phyloP scores from a whole-genome alignment of 495 filamentous ascomycete genomes.

The Chaetomium fimeti region DNA sequence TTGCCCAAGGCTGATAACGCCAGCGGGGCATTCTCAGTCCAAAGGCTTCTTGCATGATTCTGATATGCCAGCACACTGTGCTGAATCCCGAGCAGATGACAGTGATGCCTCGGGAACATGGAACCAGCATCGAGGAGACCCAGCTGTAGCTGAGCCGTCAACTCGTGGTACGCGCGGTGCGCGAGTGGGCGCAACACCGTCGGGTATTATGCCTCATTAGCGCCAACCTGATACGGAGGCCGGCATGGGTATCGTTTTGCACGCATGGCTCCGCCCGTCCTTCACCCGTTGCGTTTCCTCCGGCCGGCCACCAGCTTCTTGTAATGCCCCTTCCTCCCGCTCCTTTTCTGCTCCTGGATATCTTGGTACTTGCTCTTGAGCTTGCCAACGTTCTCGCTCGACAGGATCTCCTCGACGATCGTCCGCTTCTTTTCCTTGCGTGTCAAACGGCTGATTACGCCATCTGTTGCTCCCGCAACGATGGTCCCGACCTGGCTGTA shows the following conservation, averaged over 20 bases:
- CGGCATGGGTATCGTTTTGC: neutral
- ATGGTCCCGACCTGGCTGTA: slow-evolving; percentile 88
- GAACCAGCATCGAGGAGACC: neutral
- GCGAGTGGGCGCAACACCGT: neutral
- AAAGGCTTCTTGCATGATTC: too few species aligned
- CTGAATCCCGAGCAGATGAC: neutral
- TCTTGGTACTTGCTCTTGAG: slow-evolving; percentile 41
- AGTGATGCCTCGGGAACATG: neutral
- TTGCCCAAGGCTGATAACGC: neutral
- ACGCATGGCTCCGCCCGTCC: neutral
- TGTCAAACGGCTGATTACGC: slow-evolving; percentile 69
- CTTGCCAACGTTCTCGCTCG: slow-evolving; percentile 50
- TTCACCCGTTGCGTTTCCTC: slow-evolving; percentile 30
- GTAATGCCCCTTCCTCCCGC: slow-evolving; percentile 34
- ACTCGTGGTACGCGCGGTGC: neutral
- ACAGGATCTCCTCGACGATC: slow-evolving; percentile 84
- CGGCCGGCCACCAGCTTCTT: slow-evolving; percentile 36
- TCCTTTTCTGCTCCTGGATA: slow-evolving; percentile 37
- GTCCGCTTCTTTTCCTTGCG: slow-evolving; percentile 88
- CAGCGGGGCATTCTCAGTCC: neutral
- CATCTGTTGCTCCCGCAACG: slow-evolving; percentile 86
- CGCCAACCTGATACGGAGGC: neutral
- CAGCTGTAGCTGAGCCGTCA: neutral
- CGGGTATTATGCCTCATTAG: neutral
- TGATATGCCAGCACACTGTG: neutral